A percentile compares a stretch with the other conserved stretches of the same genome.
phyloP scores from a whole-genome alignment of 1,139 yeast genomes.

The Candida dubliniensis region DNA sequence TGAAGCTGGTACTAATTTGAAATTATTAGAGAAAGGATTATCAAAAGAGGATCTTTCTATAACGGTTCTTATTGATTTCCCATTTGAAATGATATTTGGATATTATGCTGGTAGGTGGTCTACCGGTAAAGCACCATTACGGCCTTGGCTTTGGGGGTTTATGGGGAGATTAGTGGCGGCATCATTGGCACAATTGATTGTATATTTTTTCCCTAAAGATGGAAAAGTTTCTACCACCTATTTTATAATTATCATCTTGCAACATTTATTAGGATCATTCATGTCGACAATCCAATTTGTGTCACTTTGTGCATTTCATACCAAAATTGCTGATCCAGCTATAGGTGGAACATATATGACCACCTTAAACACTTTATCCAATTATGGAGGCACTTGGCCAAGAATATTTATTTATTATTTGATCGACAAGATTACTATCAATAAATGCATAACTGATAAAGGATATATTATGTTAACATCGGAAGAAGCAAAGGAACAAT shows the following conservation, averaged over 20 bases:
- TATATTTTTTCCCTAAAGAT: slow-evolving; percentile 65
- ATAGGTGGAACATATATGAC: slow-evolving; percentile 99
- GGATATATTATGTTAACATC: slow-evolving; percentile 17
- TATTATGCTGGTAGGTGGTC: slow-evolving; percentile 97
- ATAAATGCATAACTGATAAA: slow-evolving; percentile 45
- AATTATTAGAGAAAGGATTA: slow-evolving; percentile 88
- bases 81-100: slow-evolving; percentile 92
- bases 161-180: slow-evolving; percentile 85
- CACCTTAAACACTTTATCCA: slow-evolving; percentile 84
- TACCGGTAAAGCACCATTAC: slow-evolving; percentile 64
- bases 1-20: slow-evolving; percentile 92
- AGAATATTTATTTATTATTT: slow-evolving; percentile 70
- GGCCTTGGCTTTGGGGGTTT: slow-evolving; percentile 90
- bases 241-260: slow-evolving; percentile 69
- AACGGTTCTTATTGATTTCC: slow-evolving; percentile 91
- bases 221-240: slow-evolving; percentile 50
- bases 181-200: slow-evolving; percentile 68
- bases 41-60: slow-evolving; percentile 91
- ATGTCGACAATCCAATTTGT: slow-evolving; percentile 96
- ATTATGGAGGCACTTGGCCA: slow-evolving; percentile 99
- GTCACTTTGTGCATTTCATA: slow-evolving; percentile 90
- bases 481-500: slow-evolving; percentile 45
- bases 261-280: slow-evolving; percentile 83
- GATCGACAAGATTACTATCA: slow-evolving; percentile 74
- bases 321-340: slow-evolving; percentile 90